These are phyloP conservation scores for Phaeosphaeria sp. DNA, from an alignment of 2,329 filamentous ascomycete genomes.

Conservation along the genomic window DNA sequence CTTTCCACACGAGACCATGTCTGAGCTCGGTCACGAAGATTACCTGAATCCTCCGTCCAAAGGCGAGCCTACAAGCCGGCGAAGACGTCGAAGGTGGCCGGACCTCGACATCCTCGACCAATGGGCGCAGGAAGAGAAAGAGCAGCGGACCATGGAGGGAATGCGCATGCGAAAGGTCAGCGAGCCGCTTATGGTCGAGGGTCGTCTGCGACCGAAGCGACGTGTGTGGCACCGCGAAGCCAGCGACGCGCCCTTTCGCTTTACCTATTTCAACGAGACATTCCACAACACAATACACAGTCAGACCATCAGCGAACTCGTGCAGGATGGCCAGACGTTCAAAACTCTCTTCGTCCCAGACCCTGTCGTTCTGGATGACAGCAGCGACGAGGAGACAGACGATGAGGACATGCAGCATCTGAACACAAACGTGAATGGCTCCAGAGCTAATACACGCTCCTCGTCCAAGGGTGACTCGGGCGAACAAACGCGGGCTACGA, in stretches of 20 bases:
- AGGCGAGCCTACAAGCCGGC: constrained; percentile 51
- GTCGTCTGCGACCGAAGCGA: constrained; percentile 78
- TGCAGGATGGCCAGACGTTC: constrained; percentile 85
- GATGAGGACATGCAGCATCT: constrained; percentile 50
- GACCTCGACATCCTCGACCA: constrained; percentile 84
- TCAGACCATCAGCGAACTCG: constrained; percentile 90
- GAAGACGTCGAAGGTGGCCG: constrained; percentile 74
- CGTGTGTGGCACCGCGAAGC: constrained; percentile 86
- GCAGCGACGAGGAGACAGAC: constrained; percentile 70
- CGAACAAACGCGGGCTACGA: constrained; percentile 57
- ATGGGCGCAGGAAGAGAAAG: constrained; percentile 90
- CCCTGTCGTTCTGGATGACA: constrained; percentile 69
- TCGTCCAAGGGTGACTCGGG: constrained; percentile 46
- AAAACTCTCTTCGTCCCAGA: constrained; percentile 90
- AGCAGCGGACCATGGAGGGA: constrained; percentile 77
- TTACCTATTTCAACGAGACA: constrained; percentile 99
- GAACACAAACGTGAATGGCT: constrained; percentile 33
- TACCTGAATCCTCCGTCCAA: constrained; percentile 58
- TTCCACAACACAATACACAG: constrained; percentile 96
- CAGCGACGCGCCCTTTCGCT: constrained; percentile 90
- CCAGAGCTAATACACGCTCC: constrained; percentile 33
- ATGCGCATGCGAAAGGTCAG: constrained; percentile 89
- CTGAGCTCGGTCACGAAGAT: constrained; percentile 83
- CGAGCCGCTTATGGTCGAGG: constrained; percentile 91
- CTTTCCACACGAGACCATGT: constrained; percentile 81